Evolutionary conservation across 805 yeast genomes (phyloP).

Genomic region (Lachancea nothofagi): DNA sequence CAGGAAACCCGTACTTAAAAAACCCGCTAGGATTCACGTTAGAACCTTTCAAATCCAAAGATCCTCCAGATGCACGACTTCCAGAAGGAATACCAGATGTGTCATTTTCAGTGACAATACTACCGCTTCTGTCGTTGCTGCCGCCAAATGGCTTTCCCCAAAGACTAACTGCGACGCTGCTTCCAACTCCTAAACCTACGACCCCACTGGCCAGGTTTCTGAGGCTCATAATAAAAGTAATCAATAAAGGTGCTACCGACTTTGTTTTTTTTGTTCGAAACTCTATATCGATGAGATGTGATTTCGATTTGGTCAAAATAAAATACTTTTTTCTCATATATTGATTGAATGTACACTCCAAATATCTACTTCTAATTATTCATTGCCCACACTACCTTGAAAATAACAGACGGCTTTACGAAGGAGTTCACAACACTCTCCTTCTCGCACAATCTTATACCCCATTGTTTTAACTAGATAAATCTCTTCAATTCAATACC

Average conservation of each 20-base stretch:
- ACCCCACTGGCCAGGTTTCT: constrained; percentile 24
- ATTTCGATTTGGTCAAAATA: too few relatives aligned
- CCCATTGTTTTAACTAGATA: not conserved
- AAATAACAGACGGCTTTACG: too few relatives aligned
- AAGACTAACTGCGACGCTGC: constrained; percentile 33
- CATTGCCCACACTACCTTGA: too few relatives aligned
- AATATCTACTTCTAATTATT: too few relatives aligned
- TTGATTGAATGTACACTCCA: too few relatives aligned
- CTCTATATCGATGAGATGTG: too few relatives aligned
- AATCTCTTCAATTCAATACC: not conserved
- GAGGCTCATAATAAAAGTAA: constrained; percentile 21
- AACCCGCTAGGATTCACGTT: constrained; percentile 68
- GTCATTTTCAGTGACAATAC: not conserved
- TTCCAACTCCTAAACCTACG: constrained; percentile 28
- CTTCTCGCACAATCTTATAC: too few relatives aligned
- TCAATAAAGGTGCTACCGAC: too few relatives aligned
- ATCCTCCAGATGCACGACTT: not conserved
- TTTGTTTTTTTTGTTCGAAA: too few relatives aligned
- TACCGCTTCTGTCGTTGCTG: not conserved
- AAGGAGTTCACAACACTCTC: not conserved
- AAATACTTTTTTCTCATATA: too few relatives aligned
- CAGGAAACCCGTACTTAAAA: constrained; percentile 91
- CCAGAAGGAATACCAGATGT: not conserved
- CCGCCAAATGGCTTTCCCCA: constrained; percentile 23
- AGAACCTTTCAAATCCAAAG: constrained; percentile 21